Conservation (phyloP, 108 stramenopile species). For the Cyclostephanos invisitatus region DNA sequence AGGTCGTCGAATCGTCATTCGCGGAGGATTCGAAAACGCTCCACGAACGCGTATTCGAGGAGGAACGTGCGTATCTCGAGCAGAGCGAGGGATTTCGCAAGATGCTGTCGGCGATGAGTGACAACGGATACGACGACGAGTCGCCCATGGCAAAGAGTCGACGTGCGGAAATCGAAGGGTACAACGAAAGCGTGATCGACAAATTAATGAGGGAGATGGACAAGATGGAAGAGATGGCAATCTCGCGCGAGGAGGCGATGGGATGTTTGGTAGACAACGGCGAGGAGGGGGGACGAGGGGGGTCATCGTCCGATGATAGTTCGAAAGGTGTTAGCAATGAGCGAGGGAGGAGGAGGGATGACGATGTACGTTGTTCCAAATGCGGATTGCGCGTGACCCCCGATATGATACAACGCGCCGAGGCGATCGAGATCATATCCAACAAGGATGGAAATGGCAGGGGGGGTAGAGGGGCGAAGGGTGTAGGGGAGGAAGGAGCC, state of each 20-base stretch:
- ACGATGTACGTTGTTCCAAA: slow-evolving; percentile 15
- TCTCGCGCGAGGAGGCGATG: slow-evolving; percentile 40
- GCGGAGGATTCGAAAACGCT: slow-evolving; percentile 27
- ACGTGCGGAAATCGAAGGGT: slow-evolving; percentile 21
- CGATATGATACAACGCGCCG: slow-evolving; percentile 23
- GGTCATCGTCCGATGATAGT: background rate
- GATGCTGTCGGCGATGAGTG: slow-evolving; percentile 17
- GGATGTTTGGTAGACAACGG: background rate
- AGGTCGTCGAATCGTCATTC: too few species aligned
- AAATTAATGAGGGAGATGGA: slow-evolving; percentile 38
- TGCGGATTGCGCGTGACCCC: slow-evolving; percentile 38
- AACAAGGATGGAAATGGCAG: background rate
- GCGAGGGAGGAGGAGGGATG: background rate
- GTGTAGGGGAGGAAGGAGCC: background rate
- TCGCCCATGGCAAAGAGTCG: slow-evolving; percentile 28
- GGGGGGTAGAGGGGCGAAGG: too few species aligned
- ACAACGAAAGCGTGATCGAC: slow-evolving; percentile 28
- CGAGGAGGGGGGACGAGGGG: too few species aligned
- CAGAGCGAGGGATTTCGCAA: slow-evolving; percentile 47
- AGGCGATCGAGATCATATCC: background rate
- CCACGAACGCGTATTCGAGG: slow-evolving; percentile 41
- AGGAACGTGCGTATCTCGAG: slow-evolving; percentile 37
- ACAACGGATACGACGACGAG: slow-evolving; percentile 11
- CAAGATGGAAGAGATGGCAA: slow-evolving; percentile 30
- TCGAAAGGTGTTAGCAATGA: background rate